Percentiles rank a stretch among this genome's conserved stretches.
phyloP scores from a whole-genome alignment of 768 basidiomycete species.

The Leccinum disarticulatum region DNA sequence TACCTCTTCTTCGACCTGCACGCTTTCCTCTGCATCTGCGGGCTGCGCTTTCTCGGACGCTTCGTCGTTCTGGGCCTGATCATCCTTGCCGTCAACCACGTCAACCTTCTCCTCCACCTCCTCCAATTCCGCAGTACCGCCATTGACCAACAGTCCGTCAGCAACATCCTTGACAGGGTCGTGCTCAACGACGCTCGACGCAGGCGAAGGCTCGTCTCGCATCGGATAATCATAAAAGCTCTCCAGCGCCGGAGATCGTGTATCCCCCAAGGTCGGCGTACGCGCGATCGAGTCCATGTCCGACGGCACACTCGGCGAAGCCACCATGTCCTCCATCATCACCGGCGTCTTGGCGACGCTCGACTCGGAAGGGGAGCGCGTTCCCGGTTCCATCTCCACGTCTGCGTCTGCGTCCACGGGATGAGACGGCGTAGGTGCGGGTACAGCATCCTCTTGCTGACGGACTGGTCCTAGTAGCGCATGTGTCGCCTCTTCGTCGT shows the following conservation, averaged over 20 bases:
- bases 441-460: not conserved
- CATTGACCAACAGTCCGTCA: not conserved
- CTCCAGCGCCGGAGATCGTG: constrained; percentile 24
- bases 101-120: not conserved
- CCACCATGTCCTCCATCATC: constrained; percentile 16
- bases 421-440: not conserved
- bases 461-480: constrained; percentile 26
- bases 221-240: constrained; percentile 25
- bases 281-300: constrained; percentile 28
- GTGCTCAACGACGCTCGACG: constrained; percentile 29
- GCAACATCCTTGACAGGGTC: constrained; percentile 20
- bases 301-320: constrained; percentile 27
- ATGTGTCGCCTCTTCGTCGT: constrained; percentile 30
- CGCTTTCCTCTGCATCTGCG: not conserved
- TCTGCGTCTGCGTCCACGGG: constrained; percentile 2
- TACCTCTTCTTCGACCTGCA: not conserved
- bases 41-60: constrained; percentile 1
- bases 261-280: constrained; percentile 22
- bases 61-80: not conserved
- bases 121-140: not conserved
- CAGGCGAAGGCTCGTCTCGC: constrained; percentile 26
- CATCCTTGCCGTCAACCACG: not conserved
- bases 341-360: not conserved
- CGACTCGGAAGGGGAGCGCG: constrained; percentile 13
- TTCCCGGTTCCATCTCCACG: not conserved